These are phyloP conservation scores for Fusarium gaditjirri DNA, from an alignment of 2,329 filamentous ascomycete species.

Conservation along the genomic window DNA sequence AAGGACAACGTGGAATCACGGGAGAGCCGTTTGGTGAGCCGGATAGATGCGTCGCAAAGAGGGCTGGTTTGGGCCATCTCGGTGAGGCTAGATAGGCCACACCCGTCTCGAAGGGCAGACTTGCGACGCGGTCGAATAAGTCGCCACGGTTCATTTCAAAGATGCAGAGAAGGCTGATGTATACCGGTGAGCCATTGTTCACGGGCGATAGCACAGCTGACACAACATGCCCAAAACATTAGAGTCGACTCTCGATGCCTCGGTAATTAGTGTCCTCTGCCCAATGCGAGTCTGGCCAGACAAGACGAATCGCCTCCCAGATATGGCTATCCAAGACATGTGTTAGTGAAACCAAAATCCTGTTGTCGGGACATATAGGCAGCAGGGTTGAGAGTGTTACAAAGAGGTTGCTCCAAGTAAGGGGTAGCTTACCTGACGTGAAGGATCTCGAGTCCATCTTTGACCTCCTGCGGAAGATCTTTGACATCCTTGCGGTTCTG, in stretches of 20 bases:
- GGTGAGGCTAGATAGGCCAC: constrained; percentile 6
- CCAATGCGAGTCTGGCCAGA: constrained; percentile 93
- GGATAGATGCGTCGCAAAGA: constrained; percentile 45
- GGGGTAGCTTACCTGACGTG: constrained; percentile 78
- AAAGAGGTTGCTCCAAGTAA: constrained; percentile 55
- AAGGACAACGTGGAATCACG: constrained; percentile 41
- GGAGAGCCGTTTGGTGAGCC: constrained; percentile 30
- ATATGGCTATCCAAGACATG: constrained; percentile 72
- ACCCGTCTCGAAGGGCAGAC: not conserved
- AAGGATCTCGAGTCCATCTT: constrained; percentile 85
- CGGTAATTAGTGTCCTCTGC: constrained; percentile 76
- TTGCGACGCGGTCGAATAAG: constrained; percentile 11
- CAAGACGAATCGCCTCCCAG: constrained; percentile 89
- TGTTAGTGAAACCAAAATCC: constrained; percentile 45
- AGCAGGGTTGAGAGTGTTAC: constrained; percentile 31
- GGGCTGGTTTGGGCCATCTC: constrained; percentile 43
- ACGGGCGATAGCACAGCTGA: constrained; percentile 1
- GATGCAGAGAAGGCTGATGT: constrained; percentile 26
- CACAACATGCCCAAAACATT: constrained; percentile 42
- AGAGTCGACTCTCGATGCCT: constrained; percentile 83
- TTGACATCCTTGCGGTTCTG: constrained; percentile 93
- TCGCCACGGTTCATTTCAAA: constrained; percentile 37
- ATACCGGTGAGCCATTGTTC: constrained; percentile 25
- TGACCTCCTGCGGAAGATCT: constrained; percentile 91
- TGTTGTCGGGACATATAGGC: constrained; percentile 33